Evolutionary conservation across 2,329 filamentous ascomycete genomes (phyloP).

Genomic region (Acephala macrosclerotiorum): DNA sequence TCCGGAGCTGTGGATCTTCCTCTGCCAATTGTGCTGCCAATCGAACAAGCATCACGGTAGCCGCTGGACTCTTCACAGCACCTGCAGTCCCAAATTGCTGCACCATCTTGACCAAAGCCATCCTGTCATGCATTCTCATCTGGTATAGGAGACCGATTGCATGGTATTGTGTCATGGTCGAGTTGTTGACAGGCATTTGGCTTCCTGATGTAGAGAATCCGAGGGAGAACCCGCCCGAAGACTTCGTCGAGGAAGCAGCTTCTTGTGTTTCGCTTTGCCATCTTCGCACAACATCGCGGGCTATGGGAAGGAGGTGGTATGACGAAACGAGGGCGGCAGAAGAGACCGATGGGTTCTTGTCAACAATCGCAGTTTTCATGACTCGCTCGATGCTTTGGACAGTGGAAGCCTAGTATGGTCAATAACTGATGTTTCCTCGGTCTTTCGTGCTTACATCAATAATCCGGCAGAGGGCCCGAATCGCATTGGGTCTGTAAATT

Average conservation of each 20-base stretch:
- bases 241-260: constrained; percentile 89
- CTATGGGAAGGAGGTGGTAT: constrained; percentile 96
- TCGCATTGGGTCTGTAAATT: constrained; percentile 94
- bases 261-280: constrained; percentile 99
- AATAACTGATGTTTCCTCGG: constrained; percentile 35
- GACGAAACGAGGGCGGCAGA: constrained; percentile 96
- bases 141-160: constrained; percentile 97
- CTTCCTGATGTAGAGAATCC: constrained; percentile 85
- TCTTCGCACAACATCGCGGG: constrained; percentile 91
- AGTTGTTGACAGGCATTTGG: constrained; percentile 84
- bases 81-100: constrained; percentile 95
- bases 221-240: constrained; percentile 86
- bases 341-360: constrained; percentile 97
- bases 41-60: constrained; percentile 89
- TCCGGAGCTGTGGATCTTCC: constrained; percentile 87
- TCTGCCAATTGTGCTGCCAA: constrained; percentile 93
- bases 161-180: constrained; percentile 98
- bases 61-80: constrained; percentile 93
- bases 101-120: constrained; percentile 99
- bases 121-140: constrained; percentile 96
- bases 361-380: constrained; percentile 99
- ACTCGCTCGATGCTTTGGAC: constrained; percentile 98
- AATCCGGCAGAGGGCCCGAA: constrained; percentile 92
- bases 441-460: constrained; percentile 75
- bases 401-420: constrained; percentile 74